Conservation (phyloP, 2,329 filamentous ascomycete species). For the Arthroderma sp. region DNA sequence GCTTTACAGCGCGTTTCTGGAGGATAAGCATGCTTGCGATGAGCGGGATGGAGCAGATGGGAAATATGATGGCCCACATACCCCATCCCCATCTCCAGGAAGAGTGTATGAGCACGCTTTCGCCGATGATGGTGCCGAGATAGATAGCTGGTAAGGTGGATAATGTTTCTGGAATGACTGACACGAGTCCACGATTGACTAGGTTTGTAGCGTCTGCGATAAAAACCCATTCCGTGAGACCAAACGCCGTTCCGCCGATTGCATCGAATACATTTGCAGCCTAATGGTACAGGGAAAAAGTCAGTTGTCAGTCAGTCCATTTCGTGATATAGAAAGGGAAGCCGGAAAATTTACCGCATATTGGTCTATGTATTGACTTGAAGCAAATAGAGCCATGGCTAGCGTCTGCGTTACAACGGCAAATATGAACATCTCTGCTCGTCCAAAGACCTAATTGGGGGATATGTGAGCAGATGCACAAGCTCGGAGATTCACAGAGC, state of each 20-base stretch:
- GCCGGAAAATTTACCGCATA: slow-evolving; percentile 16
- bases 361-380: slow-evolving; percentile 13
- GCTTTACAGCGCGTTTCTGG: slow-evolving; percentile 18
- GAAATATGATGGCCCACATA: slow-evolving; percentile 30
- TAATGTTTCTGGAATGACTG: slow-evolving; percentile 46
- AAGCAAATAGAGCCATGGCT: slow-evolving; percentile 46
- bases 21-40: slow-evolving; percentile 22
- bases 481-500: background rate
- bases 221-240: slow-evolving; percentile 51
- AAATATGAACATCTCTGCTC: slow-evolving; percentile 45
- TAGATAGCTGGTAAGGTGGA: slow-evolving; percentile 37
- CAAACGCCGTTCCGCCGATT: slow-evolving; percentile 45
- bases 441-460: slow-evolving; percentile 39
- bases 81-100: slow-evolving; percentile 33
- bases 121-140: slow-evolving; percentile 38
- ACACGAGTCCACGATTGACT: slow-evolving; percentile 46
- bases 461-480: background rate
- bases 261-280: slow-evolving; percentile 43
- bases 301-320: too few species aligned
- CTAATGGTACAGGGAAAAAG: slow-evolving; percentile 15
- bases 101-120: slow-evolving; percentile 23
- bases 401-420: slow-evolving; percentile 42
- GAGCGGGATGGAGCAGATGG: slow-evolving; percentile 21
- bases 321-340: too few species aligned
- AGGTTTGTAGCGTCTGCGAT: slow-evolving; percentile 50